These are phyloP conservation scores for Moesziomyces globuligerus DNA, from an alignment of 1,284 basidiomycete genomes.

Conservation along the genomic window DNA sequence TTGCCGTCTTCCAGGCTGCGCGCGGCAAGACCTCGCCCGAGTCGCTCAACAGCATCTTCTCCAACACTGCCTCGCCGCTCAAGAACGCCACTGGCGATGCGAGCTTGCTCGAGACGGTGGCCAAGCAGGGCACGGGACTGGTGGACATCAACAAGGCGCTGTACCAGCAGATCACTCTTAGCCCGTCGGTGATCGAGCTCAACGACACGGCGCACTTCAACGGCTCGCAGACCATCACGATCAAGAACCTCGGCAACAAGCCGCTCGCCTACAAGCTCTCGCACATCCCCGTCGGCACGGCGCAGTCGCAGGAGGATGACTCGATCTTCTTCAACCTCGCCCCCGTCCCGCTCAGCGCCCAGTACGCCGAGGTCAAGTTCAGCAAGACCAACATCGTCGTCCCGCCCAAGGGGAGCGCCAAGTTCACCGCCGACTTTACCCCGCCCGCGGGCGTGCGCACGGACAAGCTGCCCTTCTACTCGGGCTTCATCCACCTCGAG, in stretches of 20 bases:
- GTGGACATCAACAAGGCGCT: constrained; percentile 76
- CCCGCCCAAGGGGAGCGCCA: constrained; percentile 64
- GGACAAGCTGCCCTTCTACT: constrained; percentile 73
- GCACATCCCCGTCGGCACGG: constrained; percentile 63
- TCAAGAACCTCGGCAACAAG: constrained; percentile 57
- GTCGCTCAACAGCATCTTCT: constrained; percentile 71
- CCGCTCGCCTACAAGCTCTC: constrained; percentile 50
- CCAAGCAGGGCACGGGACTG: constrained; percentile 76
- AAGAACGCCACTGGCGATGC: constrained; percentile 71
- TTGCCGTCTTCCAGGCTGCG: constrained; percentile 74
- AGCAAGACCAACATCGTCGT: constrained; percentile 67
- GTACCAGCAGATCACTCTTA: constrained; percentile 71
- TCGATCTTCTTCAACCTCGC: constrained; percentile 64
- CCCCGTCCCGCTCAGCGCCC: constrained; percentile 72
- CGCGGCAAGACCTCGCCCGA: constrained; percentile 69
- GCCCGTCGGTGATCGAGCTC: constrained; percentile 74
- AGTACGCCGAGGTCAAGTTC: constrained; percentile 70
- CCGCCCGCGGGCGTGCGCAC: constrained; percentile 71
- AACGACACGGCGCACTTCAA: constrained; percentile 74
- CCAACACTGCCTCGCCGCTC: constrained; percentile 73
- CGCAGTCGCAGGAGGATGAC: constrained; percentile 59
- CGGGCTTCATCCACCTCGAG: constrained; percentile 73
- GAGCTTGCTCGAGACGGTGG: constrained; percentile 73
- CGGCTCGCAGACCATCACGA: constrained; percentile 44
- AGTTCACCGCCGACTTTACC: constrained; percentile 67